phyloP scores from a whole-genome alignment of 768 basidiomycete species.

The Lactifluus subvellereus region DNA sequence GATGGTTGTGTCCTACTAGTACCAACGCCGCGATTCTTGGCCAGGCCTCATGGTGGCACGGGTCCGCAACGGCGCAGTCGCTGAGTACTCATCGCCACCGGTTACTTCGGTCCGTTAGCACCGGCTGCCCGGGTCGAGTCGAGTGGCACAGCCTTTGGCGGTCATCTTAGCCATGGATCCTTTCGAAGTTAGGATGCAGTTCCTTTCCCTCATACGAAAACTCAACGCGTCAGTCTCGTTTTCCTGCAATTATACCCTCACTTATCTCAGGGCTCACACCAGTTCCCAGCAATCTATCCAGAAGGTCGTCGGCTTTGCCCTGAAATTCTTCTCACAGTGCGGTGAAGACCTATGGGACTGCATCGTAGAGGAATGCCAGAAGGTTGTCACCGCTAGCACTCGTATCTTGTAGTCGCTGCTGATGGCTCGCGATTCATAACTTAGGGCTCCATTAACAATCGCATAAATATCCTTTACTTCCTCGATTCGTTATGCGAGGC shows the following conservation, averaged over 20 bases:
- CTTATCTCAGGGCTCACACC: constrained; percentile 29
- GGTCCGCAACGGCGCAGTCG: too few species aligned
- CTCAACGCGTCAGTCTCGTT: constrained; percentile 56
- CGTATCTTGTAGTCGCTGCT: not conserved
- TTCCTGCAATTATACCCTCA: not conserved
- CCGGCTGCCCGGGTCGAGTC: not conserved
- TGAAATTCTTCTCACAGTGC: constrained; percentile 78
- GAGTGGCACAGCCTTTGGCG: too few species aligned
- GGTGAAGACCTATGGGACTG: constrained; percentile 95
- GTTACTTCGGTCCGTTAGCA: too few species aligned
- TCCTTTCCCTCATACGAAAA: constrained; percentile 52
- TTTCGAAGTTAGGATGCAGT: constrained; percentile 71
- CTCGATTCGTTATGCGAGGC: constrained; percentile 84
- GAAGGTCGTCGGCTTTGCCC: constrained; percentile 77
- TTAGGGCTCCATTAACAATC: constrained; percentile 72
- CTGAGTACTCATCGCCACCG: too few species aligned
- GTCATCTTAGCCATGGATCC: constrained; percentile 41
- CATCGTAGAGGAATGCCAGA: constrained; percentile 84
- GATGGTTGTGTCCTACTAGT: not conserved
- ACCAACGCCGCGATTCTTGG: not conserved
- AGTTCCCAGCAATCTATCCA: constrained; percentile 87
- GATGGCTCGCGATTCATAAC: not conserved
- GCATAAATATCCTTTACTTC: constrained; percentile 92
- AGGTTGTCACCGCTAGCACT: constrained; percentile 41
- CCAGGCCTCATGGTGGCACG: too few species aligned